phyloP scores from a whole-genome alignment of 1,284 basidiomycete species.

The Leccinum subrobustum region DNA sequence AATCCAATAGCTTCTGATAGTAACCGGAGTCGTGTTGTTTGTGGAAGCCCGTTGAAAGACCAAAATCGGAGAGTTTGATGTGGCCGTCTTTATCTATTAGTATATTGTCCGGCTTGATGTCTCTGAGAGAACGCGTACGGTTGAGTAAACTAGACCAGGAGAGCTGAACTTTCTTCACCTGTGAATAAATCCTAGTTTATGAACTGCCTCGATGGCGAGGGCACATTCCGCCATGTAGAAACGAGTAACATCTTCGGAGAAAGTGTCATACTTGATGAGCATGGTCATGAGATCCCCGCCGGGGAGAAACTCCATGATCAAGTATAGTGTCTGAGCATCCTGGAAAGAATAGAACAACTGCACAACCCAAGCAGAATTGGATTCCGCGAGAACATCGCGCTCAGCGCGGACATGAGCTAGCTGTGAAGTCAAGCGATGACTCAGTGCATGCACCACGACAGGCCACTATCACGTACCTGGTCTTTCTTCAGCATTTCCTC shows the following conservation, averaged over 20 bases:
- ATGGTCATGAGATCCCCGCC: conserved; percentile 99
- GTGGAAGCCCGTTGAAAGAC: conserved; percentile 92
- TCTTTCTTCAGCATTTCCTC: conserved; percentile 99
- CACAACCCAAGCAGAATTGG: conserved; percentile 97
- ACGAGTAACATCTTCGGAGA: conserved; percentile 96
- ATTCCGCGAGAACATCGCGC: conserved; percentile 93
- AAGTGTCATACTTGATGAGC: conserved; percentile 99
- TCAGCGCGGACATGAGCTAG: conserved; percentile 88
- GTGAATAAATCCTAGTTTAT: conserved; percentile 92
- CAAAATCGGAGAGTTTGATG: conserved; percentile 95
- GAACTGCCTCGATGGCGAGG: conserved; percentile 87
- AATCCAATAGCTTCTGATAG: conserved; percentile 75
- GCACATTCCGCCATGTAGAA: conserved; percentile 98
- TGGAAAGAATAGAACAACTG: conserved; percentile 99
- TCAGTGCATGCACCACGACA: conserved; percentile 26
- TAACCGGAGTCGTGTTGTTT: conserved; percentile 92
- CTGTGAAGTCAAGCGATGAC: conserved; percentile 45
- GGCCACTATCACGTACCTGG: conserved; percentile 56
- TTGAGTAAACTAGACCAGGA: neutral
- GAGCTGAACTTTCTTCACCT: conserved; percentile 41
- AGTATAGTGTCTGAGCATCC: conserved; percentile 90
- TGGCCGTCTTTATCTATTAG: conserved; percentile 89
- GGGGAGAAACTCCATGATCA: conserved; percentile 99
- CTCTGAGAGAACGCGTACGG: conserved; percentile 44
- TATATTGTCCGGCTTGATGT: conserved; percentile 98